These are phyloP conservation scores for Coniochaeta pulveracea DNA, from an alignment of 2,329 filamentous ascomycete species.

Conservation along the genomic window DNA sequence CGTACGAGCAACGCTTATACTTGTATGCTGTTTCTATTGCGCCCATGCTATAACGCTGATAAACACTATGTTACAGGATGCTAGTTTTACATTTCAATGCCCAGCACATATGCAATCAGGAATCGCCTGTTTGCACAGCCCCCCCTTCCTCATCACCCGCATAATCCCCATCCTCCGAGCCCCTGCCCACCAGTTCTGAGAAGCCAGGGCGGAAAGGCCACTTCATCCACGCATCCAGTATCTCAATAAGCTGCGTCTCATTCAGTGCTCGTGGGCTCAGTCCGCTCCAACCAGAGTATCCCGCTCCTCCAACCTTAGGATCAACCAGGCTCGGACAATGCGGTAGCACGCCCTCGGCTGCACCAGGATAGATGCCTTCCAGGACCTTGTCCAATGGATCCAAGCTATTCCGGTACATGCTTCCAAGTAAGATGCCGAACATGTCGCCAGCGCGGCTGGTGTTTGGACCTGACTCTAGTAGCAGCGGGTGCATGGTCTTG, in stretches of 20 bases:
- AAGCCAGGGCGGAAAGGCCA: constrained; percentile 54
- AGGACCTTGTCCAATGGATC: constrained; percentile 31
- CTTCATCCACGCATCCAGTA: constrained; percentile 47
- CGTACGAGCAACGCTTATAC: no score
- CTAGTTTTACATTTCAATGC: no score
- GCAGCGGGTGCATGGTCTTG: constrained; percentile 32
- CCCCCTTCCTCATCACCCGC: not conserved
- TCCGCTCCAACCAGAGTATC: constrained; percentile 10
- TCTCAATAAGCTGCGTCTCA: constrained; percentile 41
- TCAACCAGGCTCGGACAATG: constrained; percentile 38
- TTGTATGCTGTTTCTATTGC: no score
- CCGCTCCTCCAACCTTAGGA: constrained; percentile 9
- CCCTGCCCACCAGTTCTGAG: constrained; percentile 28
- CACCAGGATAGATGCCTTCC: constrained; percentile 46
- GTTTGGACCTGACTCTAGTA: constrained; percentile 31
- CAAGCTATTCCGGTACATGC: constrained; percentile 22
- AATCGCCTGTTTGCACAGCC: not conserved
- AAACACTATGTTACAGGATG: no score
- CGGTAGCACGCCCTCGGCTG: constrained; percentile 38
- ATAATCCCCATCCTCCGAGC: not conserved
- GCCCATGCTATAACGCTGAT: no score
- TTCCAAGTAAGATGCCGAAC: constrained; percentile 38
- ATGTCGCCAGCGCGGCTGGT: constrained; percentile 32
- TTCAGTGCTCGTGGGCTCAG: constrained; percentile 33
- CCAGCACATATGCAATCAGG: no score